phyloP scores from a whole-genome alignment of 352 stramenopile genomes.

The Pythium plurisporium region DNA sequence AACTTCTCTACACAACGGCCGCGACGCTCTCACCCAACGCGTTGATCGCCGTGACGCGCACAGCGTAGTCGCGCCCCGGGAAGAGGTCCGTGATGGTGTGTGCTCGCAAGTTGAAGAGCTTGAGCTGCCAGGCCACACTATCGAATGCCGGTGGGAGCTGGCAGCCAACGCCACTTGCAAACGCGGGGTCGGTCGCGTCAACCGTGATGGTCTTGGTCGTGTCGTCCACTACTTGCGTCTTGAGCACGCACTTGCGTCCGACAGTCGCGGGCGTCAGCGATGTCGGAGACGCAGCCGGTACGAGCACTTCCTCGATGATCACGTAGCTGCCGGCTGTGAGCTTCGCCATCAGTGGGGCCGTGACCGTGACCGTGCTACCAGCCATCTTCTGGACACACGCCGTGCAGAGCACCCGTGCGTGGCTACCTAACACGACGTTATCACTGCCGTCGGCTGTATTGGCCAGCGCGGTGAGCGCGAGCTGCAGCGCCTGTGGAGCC shows the following conservation, averaged over 20 bases:
- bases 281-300: constrained; percentile 23
- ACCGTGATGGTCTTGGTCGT: constrained; percentile 12
- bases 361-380: constrained; percentile 31
- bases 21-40: constrained; percentile 39
- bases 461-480: constrained; percentile 32
- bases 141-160: constrained; percentile 45
- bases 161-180: constrained; percentile 27
- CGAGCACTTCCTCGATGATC: constrained; percentile 53
- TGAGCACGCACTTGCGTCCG: constrained; percentile 47
- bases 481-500: constrained; percentile 27
- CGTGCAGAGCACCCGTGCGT: constrained; percentile 39
- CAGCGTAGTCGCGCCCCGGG: constrained; percentile 64
- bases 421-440: constrained; percentile 27
- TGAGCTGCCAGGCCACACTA: constrained; percentile 50
- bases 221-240: constrained; percentile 10
- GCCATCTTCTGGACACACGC: constrained; percentile 58
- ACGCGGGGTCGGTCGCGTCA: constrained; percentile 14
- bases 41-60: constrained; percentile 46
- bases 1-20: constrained; percentile 11
- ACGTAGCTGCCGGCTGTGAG: constrained; percentile 43
- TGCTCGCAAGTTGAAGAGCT: constrained; percentile 58
- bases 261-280: constrained; percentile 34
- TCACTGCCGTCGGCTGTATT: constrained; percentile 16
- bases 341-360: constrained; percentile 18
- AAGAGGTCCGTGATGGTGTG: constrained; percentile 53